These are phyloP conservation scores for Rhodotorula sp. DNA, from an alignment of 1,284 basidiomycete species.

Conservation along the genomic window DNA sequence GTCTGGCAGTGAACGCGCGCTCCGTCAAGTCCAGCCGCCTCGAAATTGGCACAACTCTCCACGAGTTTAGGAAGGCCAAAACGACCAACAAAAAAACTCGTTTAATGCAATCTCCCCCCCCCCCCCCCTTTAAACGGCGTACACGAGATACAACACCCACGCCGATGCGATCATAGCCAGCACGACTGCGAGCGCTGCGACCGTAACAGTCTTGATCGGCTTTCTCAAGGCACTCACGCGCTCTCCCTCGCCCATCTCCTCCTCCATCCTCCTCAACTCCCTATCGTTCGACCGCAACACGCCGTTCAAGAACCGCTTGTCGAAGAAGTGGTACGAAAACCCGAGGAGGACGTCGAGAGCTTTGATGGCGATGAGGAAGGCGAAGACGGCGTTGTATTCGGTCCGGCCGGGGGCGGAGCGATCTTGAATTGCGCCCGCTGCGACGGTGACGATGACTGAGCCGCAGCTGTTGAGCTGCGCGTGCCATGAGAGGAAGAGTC, in stretches of 20 bases:
- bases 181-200: slow-evolving; percentile 28
- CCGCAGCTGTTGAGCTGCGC: slow-evolving; percentile 45
- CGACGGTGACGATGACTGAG: slow-evolving; percentile 50
- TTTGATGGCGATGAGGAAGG: slow-evolving; percentile 53
- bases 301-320: slow-evolving; percentile 35
- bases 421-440: slow-evolving; percentile 52
- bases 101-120: background rate
- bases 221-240: slow-evolving; percentile 18
- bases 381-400: slow-evolving; percentile 51
- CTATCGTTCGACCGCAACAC: slow-evolving; percentile 48
- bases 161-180: slow-evolving; percentile 36
- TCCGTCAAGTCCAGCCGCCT: too few species aligned
- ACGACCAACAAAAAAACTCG: background rate
- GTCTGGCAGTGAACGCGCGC: too few species aligned
- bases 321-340: slow-evolving; percentile 46
- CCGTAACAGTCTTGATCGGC: slow-evolving; percentile 37
- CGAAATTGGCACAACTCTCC: too few species aligned
- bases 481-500: background rate
- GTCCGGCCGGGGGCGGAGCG: slow-evolving; percentile 42
- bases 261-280: slow-evolving; percentile 40
- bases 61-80: too few species aligned
- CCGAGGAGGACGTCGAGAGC: slow-evolving; percentile 49
- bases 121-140: slow-evolving; percentile 25
- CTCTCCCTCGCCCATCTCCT: slow-evolving; percentile 27
- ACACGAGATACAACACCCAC: slow-evolving; percentile 42